A percentile compares a stretch with the other conserved stretches of the same genome.
Conservation (phyloP, 148 eudicot species). For the Rhododendron molle region DNA sequence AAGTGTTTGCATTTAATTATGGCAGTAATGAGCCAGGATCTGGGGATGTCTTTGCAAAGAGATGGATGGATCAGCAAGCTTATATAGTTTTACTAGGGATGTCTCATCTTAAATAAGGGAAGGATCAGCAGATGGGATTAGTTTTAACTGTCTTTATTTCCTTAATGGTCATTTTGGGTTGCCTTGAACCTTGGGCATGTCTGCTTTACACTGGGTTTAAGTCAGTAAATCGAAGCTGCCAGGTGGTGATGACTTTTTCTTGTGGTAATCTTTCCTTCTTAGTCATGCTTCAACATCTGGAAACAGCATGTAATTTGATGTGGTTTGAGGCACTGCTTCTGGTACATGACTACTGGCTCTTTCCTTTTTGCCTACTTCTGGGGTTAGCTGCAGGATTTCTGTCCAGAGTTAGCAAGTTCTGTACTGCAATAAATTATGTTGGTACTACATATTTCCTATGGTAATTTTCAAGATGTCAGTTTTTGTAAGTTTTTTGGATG, state of each 20-base stretch:
- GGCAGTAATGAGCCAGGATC: neutral
- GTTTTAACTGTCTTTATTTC: neutral
- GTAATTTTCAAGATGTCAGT: neutral
- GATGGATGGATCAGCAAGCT: neutral
- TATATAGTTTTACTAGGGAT: neutral
- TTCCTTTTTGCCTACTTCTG: neutral
- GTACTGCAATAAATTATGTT: constrained; percentile 1
- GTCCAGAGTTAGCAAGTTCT: constrained; percentile 1
- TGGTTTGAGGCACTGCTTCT: neutral
- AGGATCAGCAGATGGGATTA: neutral
- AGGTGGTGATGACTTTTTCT: neutral
- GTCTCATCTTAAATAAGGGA: neutral
- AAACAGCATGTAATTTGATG: neutral
- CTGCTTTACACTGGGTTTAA: neutral
- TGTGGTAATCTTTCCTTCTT: neutral
- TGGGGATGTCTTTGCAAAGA: neutral
- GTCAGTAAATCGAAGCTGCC: neutral
- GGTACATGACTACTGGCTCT: neutral
- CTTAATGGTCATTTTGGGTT: neutral
- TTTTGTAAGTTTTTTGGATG: neutral
- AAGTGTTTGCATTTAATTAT: neutral
- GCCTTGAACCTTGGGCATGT: neutral
- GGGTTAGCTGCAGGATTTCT: constrained; percentile 3
- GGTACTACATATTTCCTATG: neutral
- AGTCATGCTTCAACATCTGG: neutral